Conservation (phyloP, 495 filamentous ascomycete genomes). For the Penicillium canariense region DNA sequence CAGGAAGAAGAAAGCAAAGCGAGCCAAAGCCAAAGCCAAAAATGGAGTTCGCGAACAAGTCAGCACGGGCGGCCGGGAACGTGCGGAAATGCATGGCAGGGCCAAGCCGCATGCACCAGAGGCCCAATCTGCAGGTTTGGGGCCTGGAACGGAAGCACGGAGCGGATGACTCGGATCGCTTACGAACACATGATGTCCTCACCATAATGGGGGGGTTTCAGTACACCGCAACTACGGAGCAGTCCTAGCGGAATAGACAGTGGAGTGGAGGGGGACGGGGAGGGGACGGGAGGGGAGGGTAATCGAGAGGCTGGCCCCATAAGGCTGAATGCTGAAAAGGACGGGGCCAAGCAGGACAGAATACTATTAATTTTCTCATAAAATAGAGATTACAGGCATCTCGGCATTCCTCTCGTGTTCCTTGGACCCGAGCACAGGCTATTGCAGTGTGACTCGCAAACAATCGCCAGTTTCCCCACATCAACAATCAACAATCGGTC, state of each 20-base stretch:
- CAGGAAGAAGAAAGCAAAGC: constrained; percentile 10
- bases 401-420: too few relatives aligned
- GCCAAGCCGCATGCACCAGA: constrained; percentile 17
- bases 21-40: background rate
- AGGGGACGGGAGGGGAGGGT: background rate
- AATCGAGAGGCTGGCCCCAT: background rate
- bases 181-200: constrained; percentile 22
- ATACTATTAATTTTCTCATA: too few relatives aligned
- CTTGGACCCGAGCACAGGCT: too few relatives aligned
- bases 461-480: background rate
- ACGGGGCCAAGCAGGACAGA: too few relatives aligned
- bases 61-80: constrained; percentile 23
- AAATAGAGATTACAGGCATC: too few relatives aligned
- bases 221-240: background rate
- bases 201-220: background rate
- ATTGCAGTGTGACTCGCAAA: too few relatives aligned
- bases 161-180: constrained; percentile 23
- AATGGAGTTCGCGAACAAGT: constrained; percentile 14
- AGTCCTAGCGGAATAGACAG: background rate
- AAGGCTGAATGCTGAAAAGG: constrained; percentile 7
- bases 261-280: background rate
- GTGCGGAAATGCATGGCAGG: constrained; percentile 25
- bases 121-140: background rate
- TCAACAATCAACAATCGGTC: background rate
- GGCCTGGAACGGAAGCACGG: background rate